Evolutionary conservation across 495 filamentous ascomycete species (phyloP), one percentile per base, ranked within the genome.

Genomic region (Neurospora sp.): DNA sequence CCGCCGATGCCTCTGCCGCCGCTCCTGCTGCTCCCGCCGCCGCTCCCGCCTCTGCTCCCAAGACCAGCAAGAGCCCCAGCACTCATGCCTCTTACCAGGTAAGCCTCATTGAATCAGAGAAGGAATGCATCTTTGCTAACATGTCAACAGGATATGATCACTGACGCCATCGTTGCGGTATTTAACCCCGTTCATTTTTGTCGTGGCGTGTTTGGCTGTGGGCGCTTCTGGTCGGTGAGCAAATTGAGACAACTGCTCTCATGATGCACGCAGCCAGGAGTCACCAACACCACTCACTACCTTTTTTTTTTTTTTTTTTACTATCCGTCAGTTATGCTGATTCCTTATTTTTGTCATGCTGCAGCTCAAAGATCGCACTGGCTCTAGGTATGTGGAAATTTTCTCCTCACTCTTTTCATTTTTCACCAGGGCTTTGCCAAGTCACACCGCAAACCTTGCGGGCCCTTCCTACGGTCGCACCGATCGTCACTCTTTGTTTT

Each of bases 341-440:
- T 84, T 69, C 71, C 74, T 27, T 83, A 73, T 78, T 75, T 74
- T 72, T 70, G 69, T 59, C 75, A 69, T 72, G 74, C 27, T 78
- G 70, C 73, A 91, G 89, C 87, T 90, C 76, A 91, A 91, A 80
- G 89, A 90, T 45, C 85, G 89, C 71, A 88, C 86, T 79, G 89
- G 89, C 72, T 88, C 86, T 41, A 90, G 89, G 89, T 90, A 82
- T 82, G 87, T 79, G 8, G 2, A 20, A 65, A 59, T 42, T 22
- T 42, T 72, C 48, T 74, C 69, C 71, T 27, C 40, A 5, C 27
- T 42, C 44, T 68, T 72, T 31, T 16, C 53, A 17, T 73, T 71
- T 39, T 71, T 70, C 14, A 44, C 27, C 72, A 40, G 65, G 45
- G 65, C 68, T 75, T 75, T 68, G 40, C 68, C 68, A 45, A 72